Conservation (phyloP, 495 filamentous ascomycete genomes). For the Talaromyces stipitatus region DNA sequence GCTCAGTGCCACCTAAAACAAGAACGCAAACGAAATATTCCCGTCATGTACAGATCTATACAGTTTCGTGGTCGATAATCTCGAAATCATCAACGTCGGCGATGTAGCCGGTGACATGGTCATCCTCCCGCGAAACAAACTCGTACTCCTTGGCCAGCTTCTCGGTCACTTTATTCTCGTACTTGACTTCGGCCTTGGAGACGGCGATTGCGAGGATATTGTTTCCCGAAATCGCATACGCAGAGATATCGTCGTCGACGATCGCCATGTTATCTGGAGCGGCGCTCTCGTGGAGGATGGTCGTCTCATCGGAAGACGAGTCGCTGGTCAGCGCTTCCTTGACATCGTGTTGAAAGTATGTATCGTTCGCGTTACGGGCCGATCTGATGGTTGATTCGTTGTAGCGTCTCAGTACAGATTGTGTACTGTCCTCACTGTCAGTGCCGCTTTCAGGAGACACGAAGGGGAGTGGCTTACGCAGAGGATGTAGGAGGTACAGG, state of each 20-base stretch:
- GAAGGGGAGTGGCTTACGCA: slow-evolving; percentile 7
- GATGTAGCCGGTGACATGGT: slow-evolving; percentile 22
- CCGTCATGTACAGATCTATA: slow-evolving; percentile 8
- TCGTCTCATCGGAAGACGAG: slow-evolving; percentile 20
- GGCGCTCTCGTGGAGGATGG: background rate
- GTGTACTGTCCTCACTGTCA: background rate
- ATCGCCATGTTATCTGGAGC: slow-evolving; percentile 4
- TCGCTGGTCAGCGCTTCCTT: slow-evolving; percentile 19
- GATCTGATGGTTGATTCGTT: slow-evolving; percentile 24
- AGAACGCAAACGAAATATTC: background rate
- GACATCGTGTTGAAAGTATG: slow-evolving; percentile 30
- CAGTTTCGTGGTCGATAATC: slow-evolving; percentile 23
- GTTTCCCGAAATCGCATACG: slow-evolving; percentile 45
- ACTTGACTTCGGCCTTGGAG: slow-evolving; percentile 47
- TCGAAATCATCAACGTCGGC: slow-evolving; percentile 38
- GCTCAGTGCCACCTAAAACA: background rate
- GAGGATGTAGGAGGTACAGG: slow-evolving; percentile 18
- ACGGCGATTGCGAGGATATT: slow-evolving; percentile 47
- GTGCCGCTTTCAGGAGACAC: background rate
- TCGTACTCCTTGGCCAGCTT: slow-evolving; percentile 55
- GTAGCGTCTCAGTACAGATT: slow-evolving; percentile 15
- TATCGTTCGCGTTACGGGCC: slow-evolving; percentile 21
- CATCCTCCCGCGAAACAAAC: slow-evolving; percentile 39
- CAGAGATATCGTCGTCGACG: slow-evolving; percentile 33
- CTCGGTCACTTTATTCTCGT: slow-evolving; percentile 47